These are phyloP conservation scores for Trametopsis cervina DNA, from an alignment of 768 basidiomycete species.

Conservation along the genomic window DNA sequence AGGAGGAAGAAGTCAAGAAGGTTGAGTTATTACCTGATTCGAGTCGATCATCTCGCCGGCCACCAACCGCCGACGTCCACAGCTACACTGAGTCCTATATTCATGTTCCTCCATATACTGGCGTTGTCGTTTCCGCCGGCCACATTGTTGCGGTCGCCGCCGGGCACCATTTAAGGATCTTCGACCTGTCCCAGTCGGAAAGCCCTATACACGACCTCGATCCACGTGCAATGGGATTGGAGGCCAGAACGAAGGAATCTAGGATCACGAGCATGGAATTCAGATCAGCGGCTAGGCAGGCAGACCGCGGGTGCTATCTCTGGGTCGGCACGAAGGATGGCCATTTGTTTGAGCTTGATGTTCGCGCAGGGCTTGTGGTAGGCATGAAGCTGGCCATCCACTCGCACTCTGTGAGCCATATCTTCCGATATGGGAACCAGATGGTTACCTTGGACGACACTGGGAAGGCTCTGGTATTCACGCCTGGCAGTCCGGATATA, in stretches of 20 bases:
- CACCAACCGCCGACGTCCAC: conserved; percentile 28
- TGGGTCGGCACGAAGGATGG: conserved; percentile 95
- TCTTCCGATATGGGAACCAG: conserved; percentile 61
- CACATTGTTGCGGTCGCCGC: conserved; percentile 51
- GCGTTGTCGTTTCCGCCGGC: conserved; percentile 50
- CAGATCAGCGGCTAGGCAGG: conserved; percentile 39
- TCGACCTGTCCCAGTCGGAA: conserved; percentile 46
- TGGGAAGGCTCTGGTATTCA: conserved; percentile 78
- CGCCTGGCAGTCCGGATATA: conserved; percentile 37
- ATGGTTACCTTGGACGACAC: conserved; percentile 83
- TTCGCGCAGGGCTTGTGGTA: conserved; percentile 48
- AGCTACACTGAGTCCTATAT: conserved; percentile 42
- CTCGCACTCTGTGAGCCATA: conserved; percentile 55
- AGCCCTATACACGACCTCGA: conserved; percentile 46
- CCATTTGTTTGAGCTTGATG: conserved; percentile 76
- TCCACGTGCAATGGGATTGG: conserved; percentile 48
- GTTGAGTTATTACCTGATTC: conserved; percentile 60
- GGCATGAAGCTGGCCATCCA: conserved; percentile 60
- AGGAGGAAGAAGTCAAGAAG: conserved; percentile 50
- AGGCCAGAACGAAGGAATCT: conserved; percentile 49
- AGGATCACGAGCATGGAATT: conserved; percentile 78
- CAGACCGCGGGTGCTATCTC: conserved; percentile 52
- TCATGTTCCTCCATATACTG: conserved; percentile 45
- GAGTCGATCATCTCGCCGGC: conserved; percentile 56
- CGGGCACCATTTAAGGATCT: conserved; percentile 54